Conservation (phyloP, 352 stramenopile species). For the Phytophthora aleatoria region DNA sequence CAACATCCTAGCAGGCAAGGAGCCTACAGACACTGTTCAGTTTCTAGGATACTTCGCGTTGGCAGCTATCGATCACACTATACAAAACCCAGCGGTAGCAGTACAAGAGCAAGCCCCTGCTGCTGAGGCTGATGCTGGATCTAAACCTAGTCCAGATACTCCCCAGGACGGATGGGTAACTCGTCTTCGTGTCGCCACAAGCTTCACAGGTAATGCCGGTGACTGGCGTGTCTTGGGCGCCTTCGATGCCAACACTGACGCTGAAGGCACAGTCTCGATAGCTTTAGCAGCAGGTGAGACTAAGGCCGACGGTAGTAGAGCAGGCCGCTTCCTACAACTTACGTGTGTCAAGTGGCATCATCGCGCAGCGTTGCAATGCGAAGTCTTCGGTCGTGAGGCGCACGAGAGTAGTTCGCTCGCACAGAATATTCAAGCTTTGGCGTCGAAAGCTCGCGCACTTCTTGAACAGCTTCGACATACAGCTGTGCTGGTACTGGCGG, state of each 20-base stretch:
- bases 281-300: slow-evolving; percentile 22
- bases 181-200: slow-evolving; percentile 60
- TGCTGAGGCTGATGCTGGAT: slow-evolving; percentile 1
- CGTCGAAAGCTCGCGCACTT: slow-evolving; percentile 41
- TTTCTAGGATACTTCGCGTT: slow-evolving; percentile 74
- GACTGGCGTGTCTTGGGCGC: slow-evolving; percentile 67
- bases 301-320: slow-evolving; percentile 25
- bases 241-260: slow-evolving; percentile 63
- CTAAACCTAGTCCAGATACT: slow-evolving; percentile 6
- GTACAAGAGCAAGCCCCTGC: slow-evolving; percentile 1
- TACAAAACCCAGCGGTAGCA: slow-evolving; percentile 31
- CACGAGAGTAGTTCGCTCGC: slow-evolving; percentile 55
- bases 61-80: slow-evolving; percentile 57
- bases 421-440: slow-evolving; percentile 48
- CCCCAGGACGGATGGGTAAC: slow-evolving; percentile 59
- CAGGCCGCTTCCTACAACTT: slow-evolving; percentile 69
- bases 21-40: slow-evolving; percentile 74
- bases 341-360: slow-evolving; percentile 70
- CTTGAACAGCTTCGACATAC: slow-evolving; percentile 62
- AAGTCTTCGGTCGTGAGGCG: slow-evolving; percentile 67
- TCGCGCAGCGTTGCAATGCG: slow-evolving; percentile 61
- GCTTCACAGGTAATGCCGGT: slow-evolving; percentile 49
- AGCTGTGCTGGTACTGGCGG: slow-evolving; percentile 59
- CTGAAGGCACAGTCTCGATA: slow-evolving; percentile 38
- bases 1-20: slow-evolving; percentile 82